Evolutionary conservation across 768 basidiomycete genomes (phyloP), one percentile per base, ranked within the genome.

Genomic region (Mycena venus): DNA sequence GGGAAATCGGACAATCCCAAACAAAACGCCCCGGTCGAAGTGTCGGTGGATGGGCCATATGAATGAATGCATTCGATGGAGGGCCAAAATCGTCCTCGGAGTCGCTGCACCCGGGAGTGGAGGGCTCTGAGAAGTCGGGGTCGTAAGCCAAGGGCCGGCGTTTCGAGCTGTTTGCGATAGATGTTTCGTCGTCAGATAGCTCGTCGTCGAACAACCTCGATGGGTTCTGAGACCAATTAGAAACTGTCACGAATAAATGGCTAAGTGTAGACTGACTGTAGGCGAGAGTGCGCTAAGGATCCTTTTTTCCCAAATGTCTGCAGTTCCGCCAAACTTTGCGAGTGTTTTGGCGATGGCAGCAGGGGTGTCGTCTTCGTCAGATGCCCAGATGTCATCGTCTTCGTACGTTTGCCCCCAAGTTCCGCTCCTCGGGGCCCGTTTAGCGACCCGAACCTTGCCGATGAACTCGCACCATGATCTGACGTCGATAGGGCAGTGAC

Each of bases 121-220:
- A 90, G 9, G 80, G 78, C n/a, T 88, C 87, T 14, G 89, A 89
- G 78, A 92, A 92, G 77, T 93, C 91, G 0, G 89, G 85, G 78
- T 89, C 90, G 74, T 92, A 92, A 14, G 79, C 77, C 66, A 78
- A 83, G 58, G 17, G 1, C 14, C 9, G 25, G 32, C 27, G 51
- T 23, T 29, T 56, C 17, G 61, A 40, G 44, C 21, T 58, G 11
- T 10, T 58, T 4, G 19, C 17, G 42, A 27, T 5, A 47, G 44
- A n/a, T 23, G 23, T n/a, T 17, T n/a, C 47, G 1, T 40, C 10
- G 11, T n/a, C 14, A 27, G n/a, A n/a, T n/a, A n/a, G n/a, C n/a
- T 72, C 59, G 2, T 68, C 72, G 23, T 61, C 70, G 9, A 69
- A 55, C 4, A 40, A 11, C 15, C 15, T 36, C 3, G 36, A 58